phyloP scores from a whole-genome alignment of 768 basidiomycete genomes.

The Asterophora parasitica region DNA sequence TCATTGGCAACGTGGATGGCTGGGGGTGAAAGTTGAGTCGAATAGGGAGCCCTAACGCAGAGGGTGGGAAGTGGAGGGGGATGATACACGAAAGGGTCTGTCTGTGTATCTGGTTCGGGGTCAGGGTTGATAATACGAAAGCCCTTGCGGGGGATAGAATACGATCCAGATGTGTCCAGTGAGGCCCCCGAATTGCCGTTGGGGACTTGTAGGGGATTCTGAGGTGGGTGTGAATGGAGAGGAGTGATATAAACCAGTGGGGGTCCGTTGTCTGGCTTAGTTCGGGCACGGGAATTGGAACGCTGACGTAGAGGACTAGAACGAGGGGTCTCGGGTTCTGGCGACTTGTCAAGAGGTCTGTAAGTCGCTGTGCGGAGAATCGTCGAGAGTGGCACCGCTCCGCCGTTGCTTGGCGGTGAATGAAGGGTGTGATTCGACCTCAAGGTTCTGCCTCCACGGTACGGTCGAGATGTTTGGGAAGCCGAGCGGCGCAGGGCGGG shows the following conservation, averaged over 20 bases:
- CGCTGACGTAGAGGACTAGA: background rate
- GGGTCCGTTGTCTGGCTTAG: constrained; percentile 19
- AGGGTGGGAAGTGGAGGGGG: constrained; percentile 18
- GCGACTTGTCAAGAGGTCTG: background rate
- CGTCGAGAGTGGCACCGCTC: constrained; percentile 1
- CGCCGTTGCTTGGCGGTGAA: background rate
- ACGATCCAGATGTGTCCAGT: constrained; percentile 12
- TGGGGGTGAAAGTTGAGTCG: constrained; percentile 15
- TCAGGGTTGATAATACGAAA: constrained; percentile 30
- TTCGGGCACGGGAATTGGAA: constrained; percentile 1
- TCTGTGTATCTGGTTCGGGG: constrained; percentile 19
- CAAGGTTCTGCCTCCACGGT: constrained; percentile 2
- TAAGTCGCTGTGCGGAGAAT: background rate
- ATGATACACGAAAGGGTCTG: constrained; percentile 14
- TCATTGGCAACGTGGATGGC: constrained; percentile 3
- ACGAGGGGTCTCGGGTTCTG: background rate
- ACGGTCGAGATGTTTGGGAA: constrained; percentile 11
- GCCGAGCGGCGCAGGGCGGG: constrained; percentile 3
- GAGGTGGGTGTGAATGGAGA: constrained; percentile 20
- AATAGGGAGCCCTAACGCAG: constrained; percentile 10
- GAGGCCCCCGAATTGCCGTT: constrained; percentile 12
- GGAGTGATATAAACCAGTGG: constrained; percentile 31
- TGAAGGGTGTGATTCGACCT: constrained; percentile 1
- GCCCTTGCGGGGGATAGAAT: constrained; percentile 19
- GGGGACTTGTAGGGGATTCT: constrained; percentile 1